Evolutionary conservation across 345 rosid genomes (phyloP).

Genomic region (Lepidium didymum): DNA sequence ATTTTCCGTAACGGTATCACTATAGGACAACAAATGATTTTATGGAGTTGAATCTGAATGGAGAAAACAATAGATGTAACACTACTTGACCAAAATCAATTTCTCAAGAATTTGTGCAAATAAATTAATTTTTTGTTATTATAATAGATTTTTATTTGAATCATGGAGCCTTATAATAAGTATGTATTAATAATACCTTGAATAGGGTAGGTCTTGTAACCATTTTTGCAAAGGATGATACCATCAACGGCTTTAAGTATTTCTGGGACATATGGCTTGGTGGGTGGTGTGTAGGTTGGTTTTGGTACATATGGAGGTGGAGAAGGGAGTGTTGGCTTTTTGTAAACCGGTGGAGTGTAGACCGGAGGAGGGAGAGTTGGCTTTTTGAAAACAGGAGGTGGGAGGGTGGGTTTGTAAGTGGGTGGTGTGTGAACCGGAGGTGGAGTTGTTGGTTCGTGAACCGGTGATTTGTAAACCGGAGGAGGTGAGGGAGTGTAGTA

Average conservation of each 20-base stretch:
- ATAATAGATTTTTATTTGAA: background rate
- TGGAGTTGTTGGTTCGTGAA: background rate
- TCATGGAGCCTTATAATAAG: background rate
- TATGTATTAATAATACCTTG: slow-evolving; percentile 32
- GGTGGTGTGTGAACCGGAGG: slow-evolving; percentile 14
- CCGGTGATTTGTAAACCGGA: slow-evolving; percentile 13
- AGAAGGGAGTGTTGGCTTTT: background rate
- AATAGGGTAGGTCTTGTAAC: slow-evolving; percentile 35
- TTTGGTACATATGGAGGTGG: slow-evolving; percentile 23
- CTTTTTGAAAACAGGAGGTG: background rate
- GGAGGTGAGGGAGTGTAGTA: slow-evolving; percentile 27
- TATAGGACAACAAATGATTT: too few relatives aligned
- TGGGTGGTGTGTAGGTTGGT: slow-evolving; percentile 15
- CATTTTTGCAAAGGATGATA: slow-evolving; percentile 44
- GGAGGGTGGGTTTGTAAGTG: background rate
- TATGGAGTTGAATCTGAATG: too few relatives aligned
- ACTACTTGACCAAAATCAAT: too few relatives aligned
- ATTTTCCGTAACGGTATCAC: too few relatives aligned
- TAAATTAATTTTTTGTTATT: too few relatives aligned
- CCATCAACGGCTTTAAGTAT: slow-evolving; percentile 37
- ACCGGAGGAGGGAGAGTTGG: slow-evolving; percentile 1
- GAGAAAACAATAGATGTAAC: too few relatives aligned
- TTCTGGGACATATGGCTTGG: slow-evolving; percentile 23
- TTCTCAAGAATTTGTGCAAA: too few relatives aligned
- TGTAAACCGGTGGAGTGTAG: slow-evolving; percentile 9